phyloP scores from a whole-genome alignment of 768 basidiomycete species.

The Inosperma sp. region DNA sequence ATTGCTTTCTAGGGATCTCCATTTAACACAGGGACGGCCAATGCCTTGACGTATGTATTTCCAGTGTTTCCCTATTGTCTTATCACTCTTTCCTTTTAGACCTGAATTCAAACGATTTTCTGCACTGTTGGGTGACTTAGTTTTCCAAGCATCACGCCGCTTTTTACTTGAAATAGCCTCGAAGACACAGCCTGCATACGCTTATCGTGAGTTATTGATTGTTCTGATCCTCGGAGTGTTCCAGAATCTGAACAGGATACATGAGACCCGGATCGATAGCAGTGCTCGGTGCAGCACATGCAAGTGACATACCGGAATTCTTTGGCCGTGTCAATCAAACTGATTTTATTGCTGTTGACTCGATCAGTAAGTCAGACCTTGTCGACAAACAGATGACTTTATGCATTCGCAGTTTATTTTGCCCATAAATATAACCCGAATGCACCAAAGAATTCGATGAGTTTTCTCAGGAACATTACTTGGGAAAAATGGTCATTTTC shows the following conservation, averaged over 20 bases:
- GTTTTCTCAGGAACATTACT: slow-evolving; percentile 13
- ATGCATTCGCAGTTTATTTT: slow-evolving; percentile 14
- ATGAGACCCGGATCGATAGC: slow-evolving; percentile 29
- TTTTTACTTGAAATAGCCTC: slow-evolving; percentile 29
- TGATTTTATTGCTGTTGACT: slow-evolving; percentile 21
- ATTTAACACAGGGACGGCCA: slow-evolving; percentile 22
- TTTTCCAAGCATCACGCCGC: slow-evolving; percentile 35
- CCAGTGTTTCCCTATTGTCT: not conserved
- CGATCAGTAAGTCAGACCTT: slow-evolving; percentile 12
- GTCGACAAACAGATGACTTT: not conserved
- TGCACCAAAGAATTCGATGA: slow-evolving; percentile 12
- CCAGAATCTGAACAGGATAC: slow-evolving; percentile 22
- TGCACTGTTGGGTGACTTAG: slow-evolving; percentile 35
- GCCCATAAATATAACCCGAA: slow-evolving; percentile 15
- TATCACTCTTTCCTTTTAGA: slow-evolving; percentile 14
- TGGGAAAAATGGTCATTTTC: slow-evolving; percentile 18
- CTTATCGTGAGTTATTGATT: slow-evolving; percentile 6
- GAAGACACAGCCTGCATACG: slow-evolving; percentile 12
- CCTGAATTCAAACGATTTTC: slow-evolving; percentile 40
- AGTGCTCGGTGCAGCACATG: slow-evolving; percentile 21
- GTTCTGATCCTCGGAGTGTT: not conserved
- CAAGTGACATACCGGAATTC: slow-evolving; percentile 17
- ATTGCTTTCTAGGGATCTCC: slow-evolving; percentile 21
- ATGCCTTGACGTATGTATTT: slow-evolving; percentile 21
- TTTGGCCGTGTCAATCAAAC: slow-evolving; percentile 8